These are phyloP conservation scores for Tillandsia fasciculata DNA, from an alignment of 176 grass and related monocot genomes.

Conservation along the genomic window DNA sequence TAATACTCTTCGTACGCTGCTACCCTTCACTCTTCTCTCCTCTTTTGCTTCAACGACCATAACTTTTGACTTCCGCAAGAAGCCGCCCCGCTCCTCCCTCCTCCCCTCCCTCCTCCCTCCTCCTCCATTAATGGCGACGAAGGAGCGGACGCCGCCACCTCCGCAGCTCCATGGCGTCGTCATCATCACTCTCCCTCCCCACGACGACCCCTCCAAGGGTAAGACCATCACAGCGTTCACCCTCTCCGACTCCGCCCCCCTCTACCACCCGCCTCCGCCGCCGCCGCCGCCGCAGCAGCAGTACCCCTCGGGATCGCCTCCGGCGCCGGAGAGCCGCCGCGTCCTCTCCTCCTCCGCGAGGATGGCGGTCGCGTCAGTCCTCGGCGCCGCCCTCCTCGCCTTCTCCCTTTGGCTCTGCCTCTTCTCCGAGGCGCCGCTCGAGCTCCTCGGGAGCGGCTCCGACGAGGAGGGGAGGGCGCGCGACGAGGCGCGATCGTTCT, in stretches of 20 bases:
- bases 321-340: not conserved
- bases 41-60: slow-evolving; percentile 19
- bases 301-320: not conserved
- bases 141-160: slow-evolving; percentile 1
- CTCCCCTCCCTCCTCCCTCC: not conserved
- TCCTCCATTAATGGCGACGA: not conserved
- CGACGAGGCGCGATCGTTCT: slow-evolving; percentile 66
- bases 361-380: slow-evolving; percentile 20
- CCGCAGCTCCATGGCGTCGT: slow-evolving; percentile 76
- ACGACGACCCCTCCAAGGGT: slow-evolving; percentile 91
- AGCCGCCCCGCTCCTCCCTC: slow-evolving; percentile 1
- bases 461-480: slow-evolving; percentile 10
- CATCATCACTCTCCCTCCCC: slow-evolving; percentile 83
- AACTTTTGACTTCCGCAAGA: slow-evolving; percentile 27
- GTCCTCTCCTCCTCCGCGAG: slow-evolving; percentile 9
- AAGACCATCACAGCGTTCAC: slow-evolving; percentile 95
- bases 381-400: slow-evolving; percentile 19
- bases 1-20: too few species aligned
- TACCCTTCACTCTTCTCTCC: not conserved
- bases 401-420: slow-evolving; percentile 34
- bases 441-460: slow-evolving; percentile 23
- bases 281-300: not conserved
- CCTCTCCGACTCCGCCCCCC: slow-evolving; percentile 39
- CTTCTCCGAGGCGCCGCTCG: slow-evolving; percentile 57
- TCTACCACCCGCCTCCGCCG: not conserved